Evolutionary conservation across 2,329 filamentous ascomycete species (phyloP).

Genomic region (Phaeosphaeria sp.): DNA sequence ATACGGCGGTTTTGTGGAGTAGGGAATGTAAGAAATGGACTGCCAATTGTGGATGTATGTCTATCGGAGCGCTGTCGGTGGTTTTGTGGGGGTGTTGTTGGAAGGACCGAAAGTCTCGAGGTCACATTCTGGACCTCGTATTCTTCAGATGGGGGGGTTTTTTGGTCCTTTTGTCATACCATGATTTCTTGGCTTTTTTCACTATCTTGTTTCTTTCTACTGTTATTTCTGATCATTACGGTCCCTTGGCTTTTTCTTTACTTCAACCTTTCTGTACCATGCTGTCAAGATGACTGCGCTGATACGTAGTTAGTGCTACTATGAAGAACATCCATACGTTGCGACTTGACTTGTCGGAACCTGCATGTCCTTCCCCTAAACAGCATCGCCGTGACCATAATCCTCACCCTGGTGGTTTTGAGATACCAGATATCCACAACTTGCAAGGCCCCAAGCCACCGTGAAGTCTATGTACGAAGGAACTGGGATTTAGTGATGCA

Average conservation of each 20-base stretch:
- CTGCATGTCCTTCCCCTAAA: no score
- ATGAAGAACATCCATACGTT: constrained; percentile 2
- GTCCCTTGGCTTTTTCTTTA: background rate
- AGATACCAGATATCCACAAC: no score
- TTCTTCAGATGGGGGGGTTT: background rate
- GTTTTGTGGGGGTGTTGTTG: background rate
- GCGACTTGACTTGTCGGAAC: background rate
- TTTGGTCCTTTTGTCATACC: background rate
- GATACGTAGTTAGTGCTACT: background rate
- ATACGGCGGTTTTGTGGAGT: background rate
- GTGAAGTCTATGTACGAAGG: no score
- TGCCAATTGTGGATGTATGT: background rate
- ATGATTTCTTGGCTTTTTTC: background rate
- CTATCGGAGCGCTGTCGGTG: background rate
- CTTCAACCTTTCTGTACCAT: background rate
- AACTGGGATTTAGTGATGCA: no score
- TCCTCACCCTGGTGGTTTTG: no score
- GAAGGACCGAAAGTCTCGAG: background rate
- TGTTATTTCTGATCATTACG: no score
- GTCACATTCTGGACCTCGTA: background rate
- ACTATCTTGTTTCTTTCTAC: no score
- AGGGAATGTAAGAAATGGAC: background rate
- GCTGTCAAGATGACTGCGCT: background rate
- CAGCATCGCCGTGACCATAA: no score
- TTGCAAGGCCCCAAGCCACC: no score